Evolutionary conservation across 2,329 filamentous ascomycete species (phyloP), one percentile per base, ranked within the genome.

Genomic region (Elsinoe necatrix): DNA sequence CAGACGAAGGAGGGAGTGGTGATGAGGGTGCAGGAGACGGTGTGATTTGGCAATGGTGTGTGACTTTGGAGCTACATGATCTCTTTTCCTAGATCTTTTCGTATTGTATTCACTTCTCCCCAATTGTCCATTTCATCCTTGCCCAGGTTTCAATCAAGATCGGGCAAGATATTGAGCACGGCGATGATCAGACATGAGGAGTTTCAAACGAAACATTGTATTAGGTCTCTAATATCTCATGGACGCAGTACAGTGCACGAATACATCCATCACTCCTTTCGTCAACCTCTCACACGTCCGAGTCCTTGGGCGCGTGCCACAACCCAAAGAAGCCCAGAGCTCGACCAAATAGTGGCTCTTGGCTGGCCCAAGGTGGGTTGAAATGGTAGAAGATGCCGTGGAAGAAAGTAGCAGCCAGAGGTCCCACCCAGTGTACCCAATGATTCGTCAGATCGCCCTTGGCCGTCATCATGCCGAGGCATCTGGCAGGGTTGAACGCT

Each of bases 401-500:
- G 50, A 70, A n/a, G 12, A 67, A 61, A n/a, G 64, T 64, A 20
- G 68, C 66, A 16, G 66, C 63, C 2, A 70, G 57, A 4, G 63
- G 60, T 3, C 63, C 69, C 12, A 63, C 29, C 67, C 67, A 70
- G 59, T 70, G 66, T 1, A 70, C 59, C 57, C 68, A 70, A 50
- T 70, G 67, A 54, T 68, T 68, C 12, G 66, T 63, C 51, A 69
- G 63, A 4, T 62, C 59, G 12, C 65, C 67, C 63, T 58, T 62
- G 7, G 66, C 64, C 11, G 65, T 61, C 69, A 71, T 71, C 12
- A 71, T 60, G 16, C 69, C 68, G 12, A 71, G 61, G 55, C 68
- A 71, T 12, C 69, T 59, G 14, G 68, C 68, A 8, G 68, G 66
- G 57, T 71, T 69, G 60, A 68, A 63, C 6, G 65, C 67, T 68